phyloP scores from a whole-genome alignment of 345 rosid species.

The Corchorus capsularis region DNA sequence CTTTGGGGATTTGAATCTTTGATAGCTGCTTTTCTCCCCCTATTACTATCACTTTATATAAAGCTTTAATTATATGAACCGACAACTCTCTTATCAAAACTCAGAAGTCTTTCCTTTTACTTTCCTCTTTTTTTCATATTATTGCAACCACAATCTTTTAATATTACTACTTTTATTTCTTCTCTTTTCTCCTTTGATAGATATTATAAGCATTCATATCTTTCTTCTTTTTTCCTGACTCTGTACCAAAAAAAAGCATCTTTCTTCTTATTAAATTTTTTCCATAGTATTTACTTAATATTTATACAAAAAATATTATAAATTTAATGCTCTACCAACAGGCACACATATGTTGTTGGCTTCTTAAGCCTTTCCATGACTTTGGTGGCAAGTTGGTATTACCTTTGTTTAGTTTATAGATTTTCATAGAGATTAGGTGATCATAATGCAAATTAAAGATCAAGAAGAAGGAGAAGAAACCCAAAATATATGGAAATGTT shows the following conservation, averaged over 20 bases:
- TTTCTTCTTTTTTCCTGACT: too few species aligned
- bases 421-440: background rate
- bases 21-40: background rate
- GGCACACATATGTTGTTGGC: too few species aligned
- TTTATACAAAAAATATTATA: too few species aligned
- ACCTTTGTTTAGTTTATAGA: background rate
- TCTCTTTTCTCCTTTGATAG: background rate
- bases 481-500: background rate
- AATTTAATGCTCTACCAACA: too few species aligned
- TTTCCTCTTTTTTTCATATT: background rate
- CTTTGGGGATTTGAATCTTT: background rate
- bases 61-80: slow-evolving; percentile 22
- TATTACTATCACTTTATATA: background rate
- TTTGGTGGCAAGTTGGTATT: background rate
- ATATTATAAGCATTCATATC: background rate
- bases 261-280: too few species aligned
- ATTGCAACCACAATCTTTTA: background rate
- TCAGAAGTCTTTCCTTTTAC: background rate
- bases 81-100: slow-evolving; percentile 14
- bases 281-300: too few species aligned
- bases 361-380: background rate
- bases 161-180: too few species aligned
- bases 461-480: background rate
- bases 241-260: too few species aligned
- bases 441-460: background rate